Percentiles rank a stretch among this genome's conserved stretches.
These are phyloP conservation scores for Apiotrichum brassicae DNA, from an alignment of 1,284 basidiomycete genomes.

Conservation along the genomic window DNA sequence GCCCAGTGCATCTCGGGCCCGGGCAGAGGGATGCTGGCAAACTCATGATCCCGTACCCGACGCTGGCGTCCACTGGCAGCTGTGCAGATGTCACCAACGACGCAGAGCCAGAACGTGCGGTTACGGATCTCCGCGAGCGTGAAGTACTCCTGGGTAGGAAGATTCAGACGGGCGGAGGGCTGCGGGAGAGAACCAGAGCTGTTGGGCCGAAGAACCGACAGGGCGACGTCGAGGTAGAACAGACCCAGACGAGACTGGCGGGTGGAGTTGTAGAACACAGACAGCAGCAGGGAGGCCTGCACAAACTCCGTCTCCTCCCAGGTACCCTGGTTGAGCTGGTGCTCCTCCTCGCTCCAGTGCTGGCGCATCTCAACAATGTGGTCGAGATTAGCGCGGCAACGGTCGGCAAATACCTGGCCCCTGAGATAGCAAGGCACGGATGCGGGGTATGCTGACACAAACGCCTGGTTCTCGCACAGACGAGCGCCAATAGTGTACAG, in stretches of 20 bases:
- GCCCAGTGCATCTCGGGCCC: slow-evolving; percentile 38
- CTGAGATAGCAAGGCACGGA: slow-evolving; percentile 31
- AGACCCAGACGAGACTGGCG: slow-evolving; percentile 40
- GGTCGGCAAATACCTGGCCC: slow-evolving; percentile 39
- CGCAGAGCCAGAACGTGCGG: slow-evolving; percentile 45
- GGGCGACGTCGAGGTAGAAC: slow-evolving; percentile 43
- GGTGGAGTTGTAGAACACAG: slow-evolving; percentile 44
- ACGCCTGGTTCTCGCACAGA: slow-evolving; percentile 35
- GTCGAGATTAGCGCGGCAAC: slow-evolving; percentile 34
- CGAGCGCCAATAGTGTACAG: slow-evolving; percentile 48
- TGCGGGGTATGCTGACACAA: slow-evolving; percentile 28
- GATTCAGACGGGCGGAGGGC: slow-evolving; percentile 22
- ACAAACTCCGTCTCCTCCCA: slow-evolving; percentile 48
- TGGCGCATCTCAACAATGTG: slow-evolving; percentile 29
- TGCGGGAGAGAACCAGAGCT: slow-evolving; percentile 17
- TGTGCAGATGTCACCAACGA: slow-evolving; percentile 42
- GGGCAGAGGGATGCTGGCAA: slow-evolving; percentile 38
- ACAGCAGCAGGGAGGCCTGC: slow-evolving; percentile 43
- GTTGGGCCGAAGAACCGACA: slow-evolving; percentile 31
- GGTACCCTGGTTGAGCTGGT: slow-evolving; percentile 26
- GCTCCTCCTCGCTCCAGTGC: slow-evolving; percentile 29
- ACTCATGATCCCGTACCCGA: slow-evolving; percentile 33
- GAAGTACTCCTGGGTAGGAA: slow-evolving; percentile 27
- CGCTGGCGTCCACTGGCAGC: slow-evolving; percentile 36
- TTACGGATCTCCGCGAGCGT: slow-evolving; percentile 38